phyloP scores from a whole-genome alignment of 768 basidiomycete genomes.

The Podaxis sp. region DNA sequence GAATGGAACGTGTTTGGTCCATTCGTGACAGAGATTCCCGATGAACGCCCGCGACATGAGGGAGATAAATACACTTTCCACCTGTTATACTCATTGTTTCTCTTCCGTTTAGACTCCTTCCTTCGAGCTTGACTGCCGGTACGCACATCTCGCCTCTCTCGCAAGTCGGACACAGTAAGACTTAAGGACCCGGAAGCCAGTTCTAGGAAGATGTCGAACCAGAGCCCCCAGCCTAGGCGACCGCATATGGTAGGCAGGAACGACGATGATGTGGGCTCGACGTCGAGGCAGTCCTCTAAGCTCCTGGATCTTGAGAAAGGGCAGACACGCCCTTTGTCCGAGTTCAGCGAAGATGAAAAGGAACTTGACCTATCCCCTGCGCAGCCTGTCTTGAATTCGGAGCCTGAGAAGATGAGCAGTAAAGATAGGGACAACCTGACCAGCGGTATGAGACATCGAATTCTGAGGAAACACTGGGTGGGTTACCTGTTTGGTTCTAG shows the following conservation, averaged over 20 bases:
- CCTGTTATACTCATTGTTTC: background rate
- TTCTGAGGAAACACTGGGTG: slow-evolving; percentile 1
- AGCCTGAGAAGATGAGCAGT: background rate
- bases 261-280: background rate
- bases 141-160: background rate
- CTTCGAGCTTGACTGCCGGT: background rate
- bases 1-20: background rate
- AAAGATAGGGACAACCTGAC: background rate
- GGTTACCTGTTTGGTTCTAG: background rate
- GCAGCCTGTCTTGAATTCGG: background rate
- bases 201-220: background rate
- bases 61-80: background rate
- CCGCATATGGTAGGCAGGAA: background rate
- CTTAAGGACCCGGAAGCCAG: background rate
- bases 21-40: background rate
- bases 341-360: slow-evolving; percentile 5
- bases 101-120: background rate
- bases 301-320: slow-evolving; percentile 7
- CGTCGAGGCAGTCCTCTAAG: background rate
- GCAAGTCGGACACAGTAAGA: background rate
- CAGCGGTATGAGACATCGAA: background rate
- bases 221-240: background rate
- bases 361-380: background rate
- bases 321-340: background rate
- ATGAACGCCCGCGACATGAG: background rate